phyloP scores from a whole-genome alignment of 169 alveolate species.

The Babesia caballi region DNA sequence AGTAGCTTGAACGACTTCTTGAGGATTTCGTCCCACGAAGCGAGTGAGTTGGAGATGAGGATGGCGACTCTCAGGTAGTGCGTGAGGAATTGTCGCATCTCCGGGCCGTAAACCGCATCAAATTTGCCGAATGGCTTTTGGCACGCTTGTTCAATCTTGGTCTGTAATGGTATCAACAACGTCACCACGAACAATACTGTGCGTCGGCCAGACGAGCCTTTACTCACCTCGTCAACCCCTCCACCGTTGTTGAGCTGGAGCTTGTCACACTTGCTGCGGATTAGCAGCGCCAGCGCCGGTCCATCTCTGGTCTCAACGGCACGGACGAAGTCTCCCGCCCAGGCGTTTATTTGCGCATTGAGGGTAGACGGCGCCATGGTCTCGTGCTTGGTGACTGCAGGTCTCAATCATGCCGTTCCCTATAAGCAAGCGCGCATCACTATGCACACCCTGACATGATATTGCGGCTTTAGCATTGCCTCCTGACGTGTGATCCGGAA shows the following conservation, averaged over 20 bases:
- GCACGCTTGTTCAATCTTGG: conserved; percentile 3
- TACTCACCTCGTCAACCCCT: conserved; percentile 38
- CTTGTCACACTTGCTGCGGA: conserved; percentile 37
- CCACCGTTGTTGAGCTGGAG: conserved; percentile 4
- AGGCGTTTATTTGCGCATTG: not conserved
- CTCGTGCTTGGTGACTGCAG: too few relatives aligned
- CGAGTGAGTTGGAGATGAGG: conserved; percentile 18
- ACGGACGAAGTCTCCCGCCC: conserved; percentile 29
- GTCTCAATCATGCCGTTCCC: too few relatives aligned
- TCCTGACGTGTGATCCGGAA: too few relatives aligned
- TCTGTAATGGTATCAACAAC: not conserved
- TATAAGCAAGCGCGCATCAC: too few relatives aligned
- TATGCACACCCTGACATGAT: too few relatives aligned
- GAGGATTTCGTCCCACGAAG: conserved; percentile 59
- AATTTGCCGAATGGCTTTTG: conserved; percentile 11
- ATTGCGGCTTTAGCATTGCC: too few relatives aligned
- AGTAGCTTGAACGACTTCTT: conserved; percentile 48
- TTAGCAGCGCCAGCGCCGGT: conserved; percentile 23
- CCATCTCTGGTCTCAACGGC: conserved; percentile 52
- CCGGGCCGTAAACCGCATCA: conserved; percentile 27
- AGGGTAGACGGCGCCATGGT: not conserved
- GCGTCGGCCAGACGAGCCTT: not conserved
- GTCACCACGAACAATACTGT: not conserved
- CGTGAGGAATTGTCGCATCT: conserved; percentile 34
- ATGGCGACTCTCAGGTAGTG: conserved; percentile 30